These are phyloP conservation scores for Candida frijolesensis DNA, from an alignment of 1,139 yeast species.

Conservation along the genomic window DNA sequence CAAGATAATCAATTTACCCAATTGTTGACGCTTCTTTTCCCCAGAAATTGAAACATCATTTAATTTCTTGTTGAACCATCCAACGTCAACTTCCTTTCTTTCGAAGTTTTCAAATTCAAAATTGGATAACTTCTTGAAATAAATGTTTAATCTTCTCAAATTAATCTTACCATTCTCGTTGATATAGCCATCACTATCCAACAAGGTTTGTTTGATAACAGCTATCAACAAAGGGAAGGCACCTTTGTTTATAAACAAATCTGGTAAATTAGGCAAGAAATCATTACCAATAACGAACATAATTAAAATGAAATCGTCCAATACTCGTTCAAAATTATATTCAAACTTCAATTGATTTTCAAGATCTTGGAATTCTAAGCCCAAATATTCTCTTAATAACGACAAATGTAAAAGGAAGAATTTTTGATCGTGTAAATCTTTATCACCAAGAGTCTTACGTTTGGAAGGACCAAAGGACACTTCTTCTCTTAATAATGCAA, in stretches of 20 bases:
- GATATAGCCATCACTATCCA: constrained; percentile 78
- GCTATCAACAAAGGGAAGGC: constrained; percentile 89
- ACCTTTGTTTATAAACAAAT: constrained; percentile 89
- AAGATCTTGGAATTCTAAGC: constrained; percentile 78
- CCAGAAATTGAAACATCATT: constrained; percentile 79
- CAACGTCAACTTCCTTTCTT: constrained; percentile 78
- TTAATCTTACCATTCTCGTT: constrained; percentile 83
- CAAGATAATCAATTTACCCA: constrained; percentile 67
- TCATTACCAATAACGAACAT: constrained; percentile 97
- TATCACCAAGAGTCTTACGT: constrained; percentile 35
- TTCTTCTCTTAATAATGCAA: constrained; percentile 92
- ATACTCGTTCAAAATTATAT: constrained; percentile 82
- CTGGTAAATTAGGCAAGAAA: constrained; percentile 97
- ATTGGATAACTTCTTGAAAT: constrained; percentile 70
- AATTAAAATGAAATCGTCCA: constrained; percentile 91
- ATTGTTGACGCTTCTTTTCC: constrained; percentile 63
- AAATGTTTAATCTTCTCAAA: constrained; percentile 65
- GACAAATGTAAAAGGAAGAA: constrained; percentile 84
- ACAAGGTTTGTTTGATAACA: constrained; percentile 81
- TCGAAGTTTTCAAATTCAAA: constrained; percentile 84
- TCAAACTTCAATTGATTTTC: constrained; percentile 64
- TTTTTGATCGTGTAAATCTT: constrained; percentile 73
- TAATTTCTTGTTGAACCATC: constrained; percentile 86
- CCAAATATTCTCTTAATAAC: constrained; percentile 85
- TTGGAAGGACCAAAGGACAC: constrained; percentile 77